phyloP scores from a whole-genome alignment of 2,329 filamentous ascomycete genomes.

The Hymenoscyphus salicellus region DNA sequence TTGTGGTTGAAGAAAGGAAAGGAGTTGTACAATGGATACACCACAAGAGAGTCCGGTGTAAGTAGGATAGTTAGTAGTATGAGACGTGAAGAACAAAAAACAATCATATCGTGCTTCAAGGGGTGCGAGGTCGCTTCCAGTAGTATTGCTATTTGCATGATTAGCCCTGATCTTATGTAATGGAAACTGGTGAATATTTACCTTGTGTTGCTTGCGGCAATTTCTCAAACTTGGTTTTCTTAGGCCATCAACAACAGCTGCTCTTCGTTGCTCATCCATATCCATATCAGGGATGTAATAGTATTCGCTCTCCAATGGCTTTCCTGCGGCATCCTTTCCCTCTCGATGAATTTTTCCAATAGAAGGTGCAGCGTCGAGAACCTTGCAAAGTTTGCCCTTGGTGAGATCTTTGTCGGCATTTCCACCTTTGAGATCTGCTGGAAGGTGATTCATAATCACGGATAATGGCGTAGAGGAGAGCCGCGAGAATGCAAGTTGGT shows the following conservation, averaged over 20 bases:
- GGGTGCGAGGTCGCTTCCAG: constrained; percentile 63
- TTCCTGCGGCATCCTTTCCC: constrained; percentile 94
- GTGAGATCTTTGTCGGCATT: constrained; percentile 46
- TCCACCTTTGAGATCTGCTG: constrained; percentile 55
- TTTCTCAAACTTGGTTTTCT: constrained; percentile 84
- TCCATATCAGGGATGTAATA: constrained; percentile 93
- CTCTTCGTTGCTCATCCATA: constrained; percentile 70
- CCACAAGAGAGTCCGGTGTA: neutral
- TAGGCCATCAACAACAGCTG: constrained; percentile 80
- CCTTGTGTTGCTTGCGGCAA: constrained; percentile 96
- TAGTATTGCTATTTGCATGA: constrained; percentile 58
- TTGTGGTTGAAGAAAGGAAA: neutral
- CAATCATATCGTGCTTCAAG: constrained; percentile 37
- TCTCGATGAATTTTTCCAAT: constrained; percentile 85
- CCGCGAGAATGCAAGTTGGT: constrained; percentile 92
- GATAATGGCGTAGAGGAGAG: constrained; percentile 89
- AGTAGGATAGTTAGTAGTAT: neutral
- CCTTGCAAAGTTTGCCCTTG: constrained; percentile 61
- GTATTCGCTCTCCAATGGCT: constrained; percentile 90
- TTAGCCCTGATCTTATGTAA: constrained; percentile 9
- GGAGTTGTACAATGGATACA: neutral
- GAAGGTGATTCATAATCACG: constrained; percentile 83
- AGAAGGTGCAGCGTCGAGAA: constrained; percentile 72
- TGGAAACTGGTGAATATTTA: constrained; percentile 44
- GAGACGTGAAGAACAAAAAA: neutral